Evolutionary conservation across 108 stramenopile species (phyloP), one percentile per base, ranked within the genome.

Genomic region (Pseudonitzschia multistriata): DNA sequence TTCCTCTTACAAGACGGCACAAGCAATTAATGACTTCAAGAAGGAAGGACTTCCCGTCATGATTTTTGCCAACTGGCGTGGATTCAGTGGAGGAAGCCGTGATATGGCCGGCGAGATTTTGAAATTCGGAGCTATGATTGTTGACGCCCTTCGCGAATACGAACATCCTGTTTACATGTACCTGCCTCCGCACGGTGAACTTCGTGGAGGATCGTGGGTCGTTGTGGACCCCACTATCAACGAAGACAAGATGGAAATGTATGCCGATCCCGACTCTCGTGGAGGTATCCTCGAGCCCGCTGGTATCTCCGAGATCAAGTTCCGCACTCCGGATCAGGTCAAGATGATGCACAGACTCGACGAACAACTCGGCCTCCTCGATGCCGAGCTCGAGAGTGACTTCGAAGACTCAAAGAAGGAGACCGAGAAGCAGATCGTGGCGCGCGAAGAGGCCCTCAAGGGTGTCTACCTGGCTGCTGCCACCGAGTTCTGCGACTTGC

Each of bases 41-140:
- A 95, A 96, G 74, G 98, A 98, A 81, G 96, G 96, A 48, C 88
- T 98, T 68, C 98, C 98, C 7, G 83, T 97, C 35, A 97, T 98
- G 89, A 97, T 98, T 72, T 97, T 98, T 74, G 98, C 98, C 55
- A 98, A 98, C 88, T 98, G 98, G 98, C 92, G 98, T 77, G 98
- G 98, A 65, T 98, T 98, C 83, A 83, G 81, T 74, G 98, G 98
- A 55, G 98, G 98, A 56, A 96, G 93, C 47, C 92, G 98, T 69
- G 98, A 98, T 79, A 98, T 98, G 98, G 95, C 94, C 64, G 96
- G 93, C 47, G 96, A 97, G 79, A 96, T 98, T 67, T 91, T 98
- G 61, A 98, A 98, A 79, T 98, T 97, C 67, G 98, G 98, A 71
- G 90, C 97, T 21, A 95, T 94, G 96, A 98, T 98, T 82, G 98